These are phyloP conservation scores for Alternaria sp. DNA, from an alignment of 2,329 filamentous ascomycete species.

Conservation along the genomic window DNA sequence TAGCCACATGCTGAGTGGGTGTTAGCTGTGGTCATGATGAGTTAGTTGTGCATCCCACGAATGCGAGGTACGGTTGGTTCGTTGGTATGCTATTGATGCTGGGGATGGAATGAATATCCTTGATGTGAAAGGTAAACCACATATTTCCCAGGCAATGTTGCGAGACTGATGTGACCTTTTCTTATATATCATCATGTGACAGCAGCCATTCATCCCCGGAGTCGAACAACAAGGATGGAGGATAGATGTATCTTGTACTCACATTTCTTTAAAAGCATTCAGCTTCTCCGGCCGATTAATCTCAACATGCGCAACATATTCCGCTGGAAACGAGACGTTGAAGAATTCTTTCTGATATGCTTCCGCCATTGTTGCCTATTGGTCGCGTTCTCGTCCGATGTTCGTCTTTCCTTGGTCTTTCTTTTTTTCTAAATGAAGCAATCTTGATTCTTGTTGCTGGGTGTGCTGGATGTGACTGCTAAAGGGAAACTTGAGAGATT, in stretches of 20 bases:
- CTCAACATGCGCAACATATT: slow-evolving; percentile 86
- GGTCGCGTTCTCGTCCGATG: not conserved
- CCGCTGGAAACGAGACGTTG: slow-evolving; percentile 73
- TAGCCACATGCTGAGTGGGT: slow-evolving; percentile 73
- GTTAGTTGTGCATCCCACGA: no score
- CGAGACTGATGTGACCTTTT: not conserved
- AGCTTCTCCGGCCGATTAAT: slow-evolving; percentile 88
- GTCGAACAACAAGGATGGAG: fast-evolving
- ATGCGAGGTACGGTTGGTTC: not conserved
- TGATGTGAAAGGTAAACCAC: fast-evolving
- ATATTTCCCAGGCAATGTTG: not conserved
- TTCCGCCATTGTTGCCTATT: slow-evolving; percentile 34
- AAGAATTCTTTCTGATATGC: slow-evolving; percentile 69
- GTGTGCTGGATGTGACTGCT: fast-evolving
- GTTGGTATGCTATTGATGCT: not conserved
- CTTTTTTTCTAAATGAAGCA: not conserved
- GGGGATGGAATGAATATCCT: not conserved
- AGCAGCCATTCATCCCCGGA: no score
- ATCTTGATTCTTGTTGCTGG: no score
- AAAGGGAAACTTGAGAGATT: not conserved
- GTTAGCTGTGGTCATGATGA: not conserved
- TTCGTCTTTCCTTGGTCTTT: slow-evolving; percentile 22
- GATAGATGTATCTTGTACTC: slow-evolving; percentile 35
- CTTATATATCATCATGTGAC: not conserved
- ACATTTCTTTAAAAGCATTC: slow-evolving; percentile 82